Evolutionary conservation across 2,329 filamentous ascomycete genomes (phyloP).

Genomic region (Apiospora pterosperma): DNA sequence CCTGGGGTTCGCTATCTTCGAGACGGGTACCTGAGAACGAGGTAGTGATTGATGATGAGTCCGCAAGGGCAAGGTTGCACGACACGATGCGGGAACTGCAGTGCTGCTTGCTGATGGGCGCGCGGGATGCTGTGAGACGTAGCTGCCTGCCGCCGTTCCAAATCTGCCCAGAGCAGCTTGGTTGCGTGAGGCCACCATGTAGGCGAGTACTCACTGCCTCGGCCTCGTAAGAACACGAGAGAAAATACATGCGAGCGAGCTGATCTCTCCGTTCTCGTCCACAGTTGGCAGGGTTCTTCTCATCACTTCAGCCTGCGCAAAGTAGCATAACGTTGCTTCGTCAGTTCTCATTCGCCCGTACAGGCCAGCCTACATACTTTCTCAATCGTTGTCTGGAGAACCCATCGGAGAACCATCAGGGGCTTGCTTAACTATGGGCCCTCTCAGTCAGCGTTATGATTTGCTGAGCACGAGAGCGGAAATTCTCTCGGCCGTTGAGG

Average conservation of each 20-base stretch:
- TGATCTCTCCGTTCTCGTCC: neutral
- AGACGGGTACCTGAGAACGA: neutral
- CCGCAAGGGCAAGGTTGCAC: neutral
- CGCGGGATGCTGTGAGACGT: neutral
- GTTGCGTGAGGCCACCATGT: neutral
- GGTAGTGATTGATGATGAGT: neutral
- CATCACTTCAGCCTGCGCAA: neutral
- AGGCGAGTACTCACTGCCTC: neutral
- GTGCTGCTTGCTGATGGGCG: neutral
- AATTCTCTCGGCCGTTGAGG: neutral
- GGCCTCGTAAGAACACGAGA: neutral
- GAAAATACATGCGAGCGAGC: neutral
- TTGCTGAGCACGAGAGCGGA: neutral
- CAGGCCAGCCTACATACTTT: neutral
- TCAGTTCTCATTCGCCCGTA: neutral
- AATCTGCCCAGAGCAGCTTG: neutral
- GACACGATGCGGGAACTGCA: neutral
- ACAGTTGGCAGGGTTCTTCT: neutral
- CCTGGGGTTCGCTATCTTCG: too few species aligned
- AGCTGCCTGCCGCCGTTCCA: neutral
- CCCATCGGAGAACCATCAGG: neutral
- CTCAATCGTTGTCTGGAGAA: neutral
- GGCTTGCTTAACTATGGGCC: neutral
- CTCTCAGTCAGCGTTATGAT: neutral
- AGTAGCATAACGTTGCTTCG: neutral